Base-by-base conservation (phyloP, 2,329 filamentous ascomycete genomes). In the Pezicula radicicola region DNA sequence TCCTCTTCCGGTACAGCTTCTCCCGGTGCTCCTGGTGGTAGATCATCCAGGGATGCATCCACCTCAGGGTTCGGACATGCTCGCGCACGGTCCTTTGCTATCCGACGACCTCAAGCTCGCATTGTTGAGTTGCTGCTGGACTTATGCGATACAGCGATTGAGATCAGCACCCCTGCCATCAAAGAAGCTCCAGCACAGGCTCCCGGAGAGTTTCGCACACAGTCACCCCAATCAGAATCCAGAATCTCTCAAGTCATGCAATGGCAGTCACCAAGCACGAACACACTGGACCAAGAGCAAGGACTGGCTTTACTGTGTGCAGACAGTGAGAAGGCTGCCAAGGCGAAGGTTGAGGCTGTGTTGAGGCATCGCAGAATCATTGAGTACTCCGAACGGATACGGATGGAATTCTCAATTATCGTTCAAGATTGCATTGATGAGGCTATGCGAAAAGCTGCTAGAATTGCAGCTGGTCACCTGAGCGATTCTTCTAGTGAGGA, bases 391-490 rank as follows among this genome's bases (percentile, higher is more conserved):
- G 94, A 99, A 71, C 86, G 95, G 30, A 96, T 99, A 57, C 89
- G 95, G 4, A 81, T 97, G 44, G 94, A 99, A 64, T 96, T 97
- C 63, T 88, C 93, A 27, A 83, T 95, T 25, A 78, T 97, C 52
- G 93, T 99, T 2, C 91, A 97, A 64, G 91, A 97, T 62, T 99
- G 94, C 67, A 96, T 99, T 48, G 87, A 95, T 54, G 91, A 91
- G 55, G 94, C 94, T 8, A 81, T 97, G 71, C 83, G 83, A 58
- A 97, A 97, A 70, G 92, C 94, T 49, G 89, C 89, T 50, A 87
- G 87, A 46, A 93, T 97, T 60, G 91, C 91, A 43, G 85, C 89
- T 41, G 93, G 93, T 10, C 84, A 92, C 48, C 73, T 95, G 15
- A 93, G 88, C 57, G 91, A 95, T 64, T 93, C 90, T 0, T 76